Percentiles rank a stretch among this genome's conserved stretches.
These are phyloP conservation scores for Fraxinus platypoda DNA, from an alignment of 305 asterid species.

Conservation along the genomic window DNA sequence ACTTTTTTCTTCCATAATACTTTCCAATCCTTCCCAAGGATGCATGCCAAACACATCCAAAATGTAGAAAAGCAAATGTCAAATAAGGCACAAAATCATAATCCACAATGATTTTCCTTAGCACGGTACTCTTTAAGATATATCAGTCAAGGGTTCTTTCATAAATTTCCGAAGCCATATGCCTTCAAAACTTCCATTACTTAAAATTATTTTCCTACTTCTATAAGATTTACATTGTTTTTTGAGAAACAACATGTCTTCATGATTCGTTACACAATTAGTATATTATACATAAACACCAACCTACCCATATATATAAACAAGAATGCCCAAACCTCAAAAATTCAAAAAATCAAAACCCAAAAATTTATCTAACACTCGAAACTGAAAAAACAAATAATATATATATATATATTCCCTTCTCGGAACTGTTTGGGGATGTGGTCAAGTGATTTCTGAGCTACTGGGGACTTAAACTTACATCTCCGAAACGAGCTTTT, in stretches of 20 bases:
- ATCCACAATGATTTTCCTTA: background rate
- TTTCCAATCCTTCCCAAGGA: background rate
- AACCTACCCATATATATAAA: background rate
- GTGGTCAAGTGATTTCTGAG: constrained; percentile 57
- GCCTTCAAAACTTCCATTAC: background rate
- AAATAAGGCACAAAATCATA: background rate
- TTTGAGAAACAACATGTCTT: background rate
- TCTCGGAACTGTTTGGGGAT: constrained; percentile 81
- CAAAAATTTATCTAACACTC: background rate
- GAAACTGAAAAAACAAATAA: background rate
- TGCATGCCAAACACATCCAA: background rate
- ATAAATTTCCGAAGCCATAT: background rate
- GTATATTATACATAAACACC: background rate
- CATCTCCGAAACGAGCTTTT: constrained; percentile 38
- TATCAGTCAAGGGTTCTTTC: background rate
- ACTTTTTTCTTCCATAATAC: background rate
- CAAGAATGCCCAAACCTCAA: background rate
- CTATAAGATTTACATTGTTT: background rate
- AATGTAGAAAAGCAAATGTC: background rate
- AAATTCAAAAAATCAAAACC: background rate
- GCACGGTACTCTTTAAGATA: background rate
- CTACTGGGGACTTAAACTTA: constrained; percentile 49
- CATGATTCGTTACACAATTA: background rate
- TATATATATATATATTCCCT: constrained; percentile 39
- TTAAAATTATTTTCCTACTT: background rate